A percentile compares a stretch with the other conserved stretches of the same genome.
These are phyloP conservation scores for Fusarium goolgardi DNA, from an alignment of 2,329 filamentous ascomycete genomes.

Conservation along the genomic window DNA sequence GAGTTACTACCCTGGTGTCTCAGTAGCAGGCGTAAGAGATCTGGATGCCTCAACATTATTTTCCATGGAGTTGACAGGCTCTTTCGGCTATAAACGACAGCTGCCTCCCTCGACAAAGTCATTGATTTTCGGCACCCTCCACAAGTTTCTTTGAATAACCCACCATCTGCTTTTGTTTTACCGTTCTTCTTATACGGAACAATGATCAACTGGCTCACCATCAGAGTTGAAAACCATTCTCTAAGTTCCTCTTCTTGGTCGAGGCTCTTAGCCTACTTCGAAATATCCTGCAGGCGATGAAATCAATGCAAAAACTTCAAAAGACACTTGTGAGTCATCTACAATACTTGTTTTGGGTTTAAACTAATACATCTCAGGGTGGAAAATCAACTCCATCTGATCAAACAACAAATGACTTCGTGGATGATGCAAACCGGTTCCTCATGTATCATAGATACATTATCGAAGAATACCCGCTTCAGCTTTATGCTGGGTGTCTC, in stretches of 20 bases:
- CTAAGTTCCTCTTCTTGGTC: not conserved
- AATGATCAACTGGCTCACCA: no score
- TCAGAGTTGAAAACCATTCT: no score
- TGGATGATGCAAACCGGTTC: not conserved
- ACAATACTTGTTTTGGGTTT: not conserved
- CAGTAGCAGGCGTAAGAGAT: no score
- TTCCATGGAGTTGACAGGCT: no score
- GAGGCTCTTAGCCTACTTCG: not conserved
- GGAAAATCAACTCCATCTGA: not conserved
- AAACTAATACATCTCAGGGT: not conserved
- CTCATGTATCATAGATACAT: rapidly evolving
- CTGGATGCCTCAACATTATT: no score
- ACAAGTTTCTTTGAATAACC: no score
- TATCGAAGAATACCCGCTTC: rapidly evolving
- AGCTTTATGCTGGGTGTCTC: not conserved
- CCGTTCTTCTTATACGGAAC: no score
- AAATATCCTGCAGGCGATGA: not conserved
- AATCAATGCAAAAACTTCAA: rapidly evolving
- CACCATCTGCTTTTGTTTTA: no score
- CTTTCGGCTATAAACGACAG: no score
- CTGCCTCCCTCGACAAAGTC: no score
- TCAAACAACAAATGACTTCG: rapidly evolving
- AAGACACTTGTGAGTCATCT: not conserved
- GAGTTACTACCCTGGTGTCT: no score
- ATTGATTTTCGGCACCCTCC: no score